phyloP scores from a whole-genome alignment of 2,329 filamentous ascomycete species.

The Colletotrichum truncatum region DNA sequence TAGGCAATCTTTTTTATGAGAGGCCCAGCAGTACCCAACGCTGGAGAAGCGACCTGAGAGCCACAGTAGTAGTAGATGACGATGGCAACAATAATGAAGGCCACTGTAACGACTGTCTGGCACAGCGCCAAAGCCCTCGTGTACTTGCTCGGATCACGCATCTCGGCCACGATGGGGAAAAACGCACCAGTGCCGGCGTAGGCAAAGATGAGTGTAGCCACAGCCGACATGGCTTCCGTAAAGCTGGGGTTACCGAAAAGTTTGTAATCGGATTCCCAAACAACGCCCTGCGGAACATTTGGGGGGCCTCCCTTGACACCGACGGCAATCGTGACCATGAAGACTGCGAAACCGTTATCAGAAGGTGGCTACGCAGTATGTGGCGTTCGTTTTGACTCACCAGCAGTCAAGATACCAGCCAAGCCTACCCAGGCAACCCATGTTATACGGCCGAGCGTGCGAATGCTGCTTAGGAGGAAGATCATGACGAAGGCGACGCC shows the following conservation, averaged over 20 bases:
- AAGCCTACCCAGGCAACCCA: conserved; percentile 43
- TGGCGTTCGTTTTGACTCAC: too few species aligned
- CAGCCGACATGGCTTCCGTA: conserved; percentile 38
- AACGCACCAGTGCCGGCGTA: conserved; percentile 48
- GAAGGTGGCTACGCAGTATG: too few species aligned
- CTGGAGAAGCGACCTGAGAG: conserved; percentile 54
- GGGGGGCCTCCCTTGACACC: conserved; percentile 38
- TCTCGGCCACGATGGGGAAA: conserved; percentile 43
- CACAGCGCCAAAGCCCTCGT: conserved; percentile 38
- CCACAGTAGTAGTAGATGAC: conserved; percentile 57
- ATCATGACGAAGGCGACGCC: conserved; percentile 41
- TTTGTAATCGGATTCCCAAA: conserved; percentile 39
- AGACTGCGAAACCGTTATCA: too few species aligned
- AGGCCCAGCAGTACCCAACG: conserved; percentile 34
- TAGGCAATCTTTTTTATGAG: conserved; percentile 41
- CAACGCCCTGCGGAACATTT: conserved; percentile 30
- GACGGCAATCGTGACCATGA: conserved; percentile 41
- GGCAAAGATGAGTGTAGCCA: conserved; percentile 46
- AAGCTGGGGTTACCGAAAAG: conserved; percentile 41
- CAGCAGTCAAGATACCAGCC: conserved; percentile 29
- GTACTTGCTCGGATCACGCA: conserved; percentile 41
- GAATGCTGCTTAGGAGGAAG: conserved; percentile 42
- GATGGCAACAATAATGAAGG: conserved; percentile 42
- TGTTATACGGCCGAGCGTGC: conserved; percentile 40
- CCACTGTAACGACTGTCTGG: conserved; percentile 38